Percentiles rank a stretch among this genome's conserved stretches.
Evolutionary conservation across 768 basidiomycete species (phyloP).

Genomic region (Boletus rubropictus): DNA sequence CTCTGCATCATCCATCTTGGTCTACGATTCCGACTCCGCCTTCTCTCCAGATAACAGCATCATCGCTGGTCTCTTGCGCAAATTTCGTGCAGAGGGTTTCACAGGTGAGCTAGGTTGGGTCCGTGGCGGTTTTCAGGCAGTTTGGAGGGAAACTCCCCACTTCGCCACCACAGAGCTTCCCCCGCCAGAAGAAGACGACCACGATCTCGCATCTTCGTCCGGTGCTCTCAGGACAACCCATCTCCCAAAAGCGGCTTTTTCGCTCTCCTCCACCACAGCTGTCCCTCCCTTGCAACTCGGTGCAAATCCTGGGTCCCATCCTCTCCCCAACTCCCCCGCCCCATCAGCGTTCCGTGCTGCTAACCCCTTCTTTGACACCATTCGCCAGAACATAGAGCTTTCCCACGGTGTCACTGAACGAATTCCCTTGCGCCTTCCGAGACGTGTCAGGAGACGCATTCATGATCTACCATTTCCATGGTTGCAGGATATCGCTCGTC

Average conservation of each 20-base stretch:
- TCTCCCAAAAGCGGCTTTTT: constrained; percentile 63
- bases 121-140: constrained; percentile 73
- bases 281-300: constrained; percentile 14
- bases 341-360: constrained; percentile 27
- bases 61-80: constrained; percentile 66
- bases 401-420: constrained; percentile 70
- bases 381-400: constrained; percentile 83
- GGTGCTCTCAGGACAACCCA: constrained; percentile 47
- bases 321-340: constrained; percentile 16
- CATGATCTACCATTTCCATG: constrained; percentile 74
- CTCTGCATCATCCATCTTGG: constrained; percentile 57
- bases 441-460: constrained; percentile 49
- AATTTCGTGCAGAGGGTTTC: constrained; percentile 60
- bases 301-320: not conserved
- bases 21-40: constrained; percentile 79
- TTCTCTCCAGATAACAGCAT: constrained; percentile 59
- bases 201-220: constrained; percentile 29
- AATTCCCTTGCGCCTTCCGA: constrained; percentile 63
- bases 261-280: constrained; percentile 39
- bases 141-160: constrained; percentile 49
- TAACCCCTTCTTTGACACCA: constrained; percentile 95
- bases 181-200: constrained; percentile 45
- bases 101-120: constrained; percentile 69
- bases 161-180: constrained; percentile 49
- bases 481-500: constrained; percentile 65